phyloP scores from a whole-genome alignment of 768 basidiomycete species.

The Tephrocybe sp. region DNA sequence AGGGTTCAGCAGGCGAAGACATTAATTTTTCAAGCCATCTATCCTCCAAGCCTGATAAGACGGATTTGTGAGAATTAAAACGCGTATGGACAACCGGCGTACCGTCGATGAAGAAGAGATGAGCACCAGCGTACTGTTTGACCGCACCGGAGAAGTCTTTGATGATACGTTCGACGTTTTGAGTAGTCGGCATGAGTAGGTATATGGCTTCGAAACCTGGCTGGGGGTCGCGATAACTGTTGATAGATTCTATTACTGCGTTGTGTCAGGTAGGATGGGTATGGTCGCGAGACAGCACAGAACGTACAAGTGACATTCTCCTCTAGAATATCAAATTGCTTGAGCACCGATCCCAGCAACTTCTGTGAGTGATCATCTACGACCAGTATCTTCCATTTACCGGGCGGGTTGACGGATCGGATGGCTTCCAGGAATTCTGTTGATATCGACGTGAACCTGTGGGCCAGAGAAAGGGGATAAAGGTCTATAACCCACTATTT shows the following conservation, averaged over 20 bases:
- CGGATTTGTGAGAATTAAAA: constrained; percentile 1
- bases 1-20: constrained; percentile 72
- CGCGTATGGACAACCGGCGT: constrained; percentile 1
- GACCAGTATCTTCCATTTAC: constrained; percentile 96
- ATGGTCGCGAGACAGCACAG: not conserved
- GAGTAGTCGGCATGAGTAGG: constrained; percentile 89
- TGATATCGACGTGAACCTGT: constrained; percentile 3
- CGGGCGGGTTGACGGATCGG: constrained; percentile 81
- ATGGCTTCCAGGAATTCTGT: constrained; percentile 87
- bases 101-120: constrained; percentile 94
- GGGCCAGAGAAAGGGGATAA: not conserved
- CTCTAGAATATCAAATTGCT: constrained; percentile 91
- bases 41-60: constrained; percentile 68
- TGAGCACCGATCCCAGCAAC: constrained; percentile 81
- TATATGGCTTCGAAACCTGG: constrained; percentile 90
- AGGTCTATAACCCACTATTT: constrained; percentile 34
- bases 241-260: constrained; percentile 92
- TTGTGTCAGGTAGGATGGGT: constrained; percentile 1
- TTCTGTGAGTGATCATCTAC: constrained; percentile 91
- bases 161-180: constrained; percentile 91
- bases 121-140: constrained; percentile 78
- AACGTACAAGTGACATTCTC: constrained; percentile 94
- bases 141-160: constrained; percentile 67
- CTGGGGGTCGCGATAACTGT: constrained; percentile 79
- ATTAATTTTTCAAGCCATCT: constrained; percentile 73